Conservation (phyloP, 805 yeast species). For the Kodamaea kaohsiungensis region DNA sequence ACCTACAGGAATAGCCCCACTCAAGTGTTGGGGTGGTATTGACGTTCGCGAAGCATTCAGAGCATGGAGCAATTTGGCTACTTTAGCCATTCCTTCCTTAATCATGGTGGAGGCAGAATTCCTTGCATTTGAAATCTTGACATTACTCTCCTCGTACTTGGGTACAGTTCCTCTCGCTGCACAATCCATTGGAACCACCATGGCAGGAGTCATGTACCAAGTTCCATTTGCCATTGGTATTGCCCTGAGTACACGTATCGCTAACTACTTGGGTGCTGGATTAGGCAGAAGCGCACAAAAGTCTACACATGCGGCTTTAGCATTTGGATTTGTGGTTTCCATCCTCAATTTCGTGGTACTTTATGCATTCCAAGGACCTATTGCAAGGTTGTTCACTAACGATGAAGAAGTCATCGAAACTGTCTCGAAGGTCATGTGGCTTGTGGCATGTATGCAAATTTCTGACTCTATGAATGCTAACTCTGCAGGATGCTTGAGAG, state of each 20-base stretch:
- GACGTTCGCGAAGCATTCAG: slow-evolving; percentile 39
- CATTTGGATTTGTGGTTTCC: slow-evolving; percentile 38
- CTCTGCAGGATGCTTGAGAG: slow-evolving; percentile 74
- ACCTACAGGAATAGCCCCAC: slow-evolving; percentile 51
- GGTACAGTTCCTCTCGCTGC: slow-evolving; percentile 57
- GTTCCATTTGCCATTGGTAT: slow-evolving; percentile 60
- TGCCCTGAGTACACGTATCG: slow-evolving; percentile 59
- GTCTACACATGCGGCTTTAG: slow-evolving; percentile 37
- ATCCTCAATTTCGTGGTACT: slow-evolving; percentile 32
- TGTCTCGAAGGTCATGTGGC: slow-evolving; percentile 55
- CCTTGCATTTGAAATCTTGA: slow-evolving; percentile 57
- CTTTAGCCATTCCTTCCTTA: slow-evolving; percentile 55
- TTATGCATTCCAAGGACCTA: slow-evolving; percentile 31
- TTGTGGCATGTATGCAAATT: slow-evolving; percentile 68
- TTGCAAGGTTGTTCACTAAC: slow-evolving; percentile 53
- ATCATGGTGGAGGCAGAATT: slow-evolving; percentile 63
- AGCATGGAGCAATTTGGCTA: slow-evolving; percentile 46
- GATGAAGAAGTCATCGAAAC: slow-evolving; percentile 57
- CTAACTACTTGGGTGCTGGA: slow-evolving; percentile 55
- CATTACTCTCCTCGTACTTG: slow-evolving; percentile 54
- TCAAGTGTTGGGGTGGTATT: slow-evolving; percentile 49
- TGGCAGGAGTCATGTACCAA: slow-evolving; percentile 49
- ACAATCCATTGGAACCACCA: slow-evolving; percentile 48
- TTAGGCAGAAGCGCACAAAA: slow-evolving; percentile 35
- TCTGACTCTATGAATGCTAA: slow-evolving; percentile 70